Base-by-base conservation (phyloP, 75 land plant genomes). In the Sequoiadendron giganteum region DNA sequence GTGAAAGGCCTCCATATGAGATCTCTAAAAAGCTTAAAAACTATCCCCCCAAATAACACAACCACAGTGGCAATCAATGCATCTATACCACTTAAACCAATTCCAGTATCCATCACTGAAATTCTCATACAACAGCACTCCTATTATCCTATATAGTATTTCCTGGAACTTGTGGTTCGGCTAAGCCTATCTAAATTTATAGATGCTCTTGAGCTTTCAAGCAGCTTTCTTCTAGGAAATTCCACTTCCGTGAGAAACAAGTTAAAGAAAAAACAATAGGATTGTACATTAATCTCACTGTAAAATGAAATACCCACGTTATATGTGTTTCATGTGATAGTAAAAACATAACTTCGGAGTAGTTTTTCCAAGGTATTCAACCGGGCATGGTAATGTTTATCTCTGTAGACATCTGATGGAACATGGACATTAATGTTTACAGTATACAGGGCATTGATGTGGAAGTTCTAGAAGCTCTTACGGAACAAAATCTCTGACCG, bases 1-100 rank as follows among this genome's bases (percentile, higher is more conserved):
- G 68, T 25, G 38, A 48, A 43, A 10, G 85, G 90, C 86, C 82
- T 89, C 90, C 90, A 89, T 79, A 83, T 25, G 7, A 86, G 85
- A 15, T 18, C 48, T 40, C 47, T 72, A 34, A 89, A 65, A 11
- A 79, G 19, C 25, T 81, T 86, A 2, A 82, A 25, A 82, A 45
- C 49, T 10, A 82, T 2, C 1, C 48, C 30, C 10, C 84, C 84
- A 82, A 82, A 45, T 15, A 82, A 45, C 25, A 82, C 84, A 82
- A 82, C 49, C 28, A 2, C 47, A 45, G 47, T 45, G 48, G 52
- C 49, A 45, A 82, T 52, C 34, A 82, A 9, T 2, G 32, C 45
- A 28, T 82, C 84, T 43, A 82, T 30, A 82, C 15, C 3, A 28
- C 32, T 25, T 28, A 6, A 18, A 28, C 84, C 10, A 82, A n/a